Evolutionary conservation across 306 rosid genomes (phyloP).

Genomic region (Arachis hypogaea): DNA sequence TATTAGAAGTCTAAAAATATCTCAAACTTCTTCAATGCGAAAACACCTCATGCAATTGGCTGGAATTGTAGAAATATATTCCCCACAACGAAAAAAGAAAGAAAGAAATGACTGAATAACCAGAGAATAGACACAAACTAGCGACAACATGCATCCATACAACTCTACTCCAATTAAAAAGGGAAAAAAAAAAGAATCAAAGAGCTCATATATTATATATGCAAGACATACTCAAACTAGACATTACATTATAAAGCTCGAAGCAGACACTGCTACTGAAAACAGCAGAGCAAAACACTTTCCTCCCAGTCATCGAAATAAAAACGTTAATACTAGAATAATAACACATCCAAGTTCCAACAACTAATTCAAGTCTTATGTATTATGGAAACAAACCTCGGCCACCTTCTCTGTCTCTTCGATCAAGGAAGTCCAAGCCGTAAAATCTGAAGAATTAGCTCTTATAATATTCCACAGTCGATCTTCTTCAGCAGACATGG

Average conservation of each 20-base stretch:
- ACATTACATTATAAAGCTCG: constrained; percentile 4
- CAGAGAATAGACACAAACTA: constrained; percentile 2
- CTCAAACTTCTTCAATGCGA: neutral
- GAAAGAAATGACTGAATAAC: neutral
- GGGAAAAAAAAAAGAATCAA: neutral
- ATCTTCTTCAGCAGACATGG: constrained; percentile 90
- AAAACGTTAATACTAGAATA: neutral
- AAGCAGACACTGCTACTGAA: constrained; percentile 1
- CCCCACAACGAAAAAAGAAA: neutral
- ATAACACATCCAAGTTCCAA: neutral
- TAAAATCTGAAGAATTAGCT: constrained; percentile 91
- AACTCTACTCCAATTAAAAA: neutral
- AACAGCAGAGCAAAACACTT: constrained; percentile 4
- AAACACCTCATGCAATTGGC: constrained; percentile 13
- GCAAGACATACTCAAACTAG: constrained; percentile 20
- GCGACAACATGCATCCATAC: constrained; percentile 18
- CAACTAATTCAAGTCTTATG: neutral
- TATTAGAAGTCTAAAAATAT: neutral
- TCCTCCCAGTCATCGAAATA: constrained; percentile 8
- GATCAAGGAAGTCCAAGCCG: constrained; percentile 90
- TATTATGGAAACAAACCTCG: constrained; percentile 58
- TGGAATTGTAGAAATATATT: neutral
- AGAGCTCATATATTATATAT: neutral
- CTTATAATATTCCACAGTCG: constrained; percentile 92
- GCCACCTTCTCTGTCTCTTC: constrained; percentile 95